A percentile compares a stretch with the other conserved stretches of the same genome.
Conservation (phyloP, 2,329 filamentous ascomycete species). For the Fusarium sororula region DNA sequence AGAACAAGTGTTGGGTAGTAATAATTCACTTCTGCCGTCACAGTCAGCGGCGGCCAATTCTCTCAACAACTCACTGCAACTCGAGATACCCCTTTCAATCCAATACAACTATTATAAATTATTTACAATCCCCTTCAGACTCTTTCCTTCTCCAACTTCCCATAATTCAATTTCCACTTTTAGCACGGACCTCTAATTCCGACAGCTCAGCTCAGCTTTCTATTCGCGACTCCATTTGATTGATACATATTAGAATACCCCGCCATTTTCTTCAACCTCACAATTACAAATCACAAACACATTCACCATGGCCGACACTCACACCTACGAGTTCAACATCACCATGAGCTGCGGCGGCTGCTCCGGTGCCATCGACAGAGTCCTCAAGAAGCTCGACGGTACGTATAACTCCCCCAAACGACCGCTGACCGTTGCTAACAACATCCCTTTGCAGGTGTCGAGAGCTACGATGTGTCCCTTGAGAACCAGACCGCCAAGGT, state of each 20-base stretch:
- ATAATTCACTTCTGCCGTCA: constrained; percentile 33
- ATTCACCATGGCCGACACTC: constrained; percentile 73
- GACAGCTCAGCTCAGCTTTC: constrained; percentile 4
- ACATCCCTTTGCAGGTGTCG: constrained; percentile 69
- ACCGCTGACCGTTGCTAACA: constrained; percentile 12
- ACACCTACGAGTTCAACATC: constrained; percentile 96
- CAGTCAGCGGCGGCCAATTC: constrained; percentile 29
- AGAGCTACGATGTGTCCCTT: constrained; percentile 87
- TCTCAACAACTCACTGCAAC: not conserved
- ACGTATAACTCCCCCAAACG: constrained; percentile 42
- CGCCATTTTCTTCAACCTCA: constrained; percentile 24
- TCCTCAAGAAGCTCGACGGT: constrained; percentile 94
- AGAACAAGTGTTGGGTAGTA: constrained; percentile 22
- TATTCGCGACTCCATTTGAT: constrained; percentile 3
- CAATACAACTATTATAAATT: not conserved
- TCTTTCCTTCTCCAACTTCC: not conserved
- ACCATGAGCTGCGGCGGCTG: constrained; percentile 95
- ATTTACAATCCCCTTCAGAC: not conserved
- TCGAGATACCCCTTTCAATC: not conserved
- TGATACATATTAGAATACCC: constrained; percentile 17
- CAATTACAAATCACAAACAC: constrained; percentile 8
- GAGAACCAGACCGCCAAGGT: constrained; percentile 86
- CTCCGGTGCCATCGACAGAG: constrained; percentile 91
- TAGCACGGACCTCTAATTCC: constrained; percentile 1
- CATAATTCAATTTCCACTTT: constrained; percentile 9